phyloP scores from a whole-genome alignment of 768 basidiomycete genomes.

The Leucosporidium scottii region DNA sequence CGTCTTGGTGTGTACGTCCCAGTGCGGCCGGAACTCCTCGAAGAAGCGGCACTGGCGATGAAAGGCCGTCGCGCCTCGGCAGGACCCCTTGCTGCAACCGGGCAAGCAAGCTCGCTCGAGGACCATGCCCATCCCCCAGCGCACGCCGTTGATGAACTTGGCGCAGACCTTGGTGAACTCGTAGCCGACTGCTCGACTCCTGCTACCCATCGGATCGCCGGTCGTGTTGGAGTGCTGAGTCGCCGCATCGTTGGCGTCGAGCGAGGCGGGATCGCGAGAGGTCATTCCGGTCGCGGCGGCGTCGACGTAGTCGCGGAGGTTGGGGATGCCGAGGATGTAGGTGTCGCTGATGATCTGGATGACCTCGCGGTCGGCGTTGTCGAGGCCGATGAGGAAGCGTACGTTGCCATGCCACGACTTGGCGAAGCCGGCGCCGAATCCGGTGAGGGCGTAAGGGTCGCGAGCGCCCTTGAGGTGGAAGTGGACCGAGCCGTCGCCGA shows the following conservation, averaged over 20 bases:
- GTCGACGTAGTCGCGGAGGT: conserved; percentile 39
- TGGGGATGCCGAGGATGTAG: conserved; percentile 76
- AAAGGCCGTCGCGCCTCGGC: conserved; percentile 52
- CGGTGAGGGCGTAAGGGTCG: conserved; percentile 65
- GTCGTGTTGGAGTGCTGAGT: conserved; percentile 4
- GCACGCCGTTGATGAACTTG: conserved; percentile 71
- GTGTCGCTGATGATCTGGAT: conserved; percentile 73
- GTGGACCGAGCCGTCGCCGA: conserved; percentile 56
- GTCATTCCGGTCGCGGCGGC: conserved; percentile 39
- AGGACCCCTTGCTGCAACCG: conserved; percentile 49
- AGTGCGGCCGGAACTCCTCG: conserved; percentile 66
- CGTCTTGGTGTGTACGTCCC: conserved; percentile 50
- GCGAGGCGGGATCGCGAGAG: conserved; percentile 10
- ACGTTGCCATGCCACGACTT: conserved; percentile 75
- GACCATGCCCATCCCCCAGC: conserved; percentile 75
- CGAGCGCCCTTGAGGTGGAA: conserved; percentile 82
- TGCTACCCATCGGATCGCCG: conserved; percentile 7
- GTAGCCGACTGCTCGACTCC: conserved; percentile 27
- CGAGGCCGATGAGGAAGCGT: conserved; percentile 59
- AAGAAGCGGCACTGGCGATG: conserved; percentile 74
- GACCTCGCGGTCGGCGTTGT: conserved; percentile 65
- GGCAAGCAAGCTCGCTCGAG: conserved; percentile 70
- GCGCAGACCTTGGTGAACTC: conserved; percentile 65
- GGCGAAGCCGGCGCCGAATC: conserved; percentile 76
- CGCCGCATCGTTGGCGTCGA: conserved; percentile 8